Conservation (phyloP, 1,284 basidiomycete species). For the Microbotryum lychnidis-dioicae region DNA sequence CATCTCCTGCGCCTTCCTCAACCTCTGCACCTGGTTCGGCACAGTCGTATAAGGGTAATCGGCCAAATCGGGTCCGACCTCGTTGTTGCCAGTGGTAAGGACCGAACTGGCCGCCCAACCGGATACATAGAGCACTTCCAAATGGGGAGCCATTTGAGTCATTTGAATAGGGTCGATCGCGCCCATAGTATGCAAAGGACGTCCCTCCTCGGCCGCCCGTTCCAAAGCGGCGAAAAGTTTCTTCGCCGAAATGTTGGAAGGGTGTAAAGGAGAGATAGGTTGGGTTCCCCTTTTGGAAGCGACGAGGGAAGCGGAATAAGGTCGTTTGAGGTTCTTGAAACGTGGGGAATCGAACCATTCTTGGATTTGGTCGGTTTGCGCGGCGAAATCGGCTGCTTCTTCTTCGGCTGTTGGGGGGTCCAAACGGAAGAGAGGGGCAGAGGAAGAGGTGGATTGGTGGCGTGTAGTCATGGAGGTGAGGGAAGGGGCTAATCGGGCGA, state of each 20-base stretch:
- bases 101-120: constrained; percentile 89
- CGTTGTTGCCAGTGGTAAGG: constrained; percentile 82
- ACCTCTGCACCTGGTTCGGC: constrained; percentile 78
- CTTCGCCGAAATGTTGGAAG: constrained; percentile 66
- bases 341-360: constrained; percentile 66
- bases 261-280: constrained; percentile 62
- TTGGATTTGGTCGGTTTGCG: constrained; percentile 56
- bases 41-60: constrained; percentile 93
- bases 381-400: constrained; percentile 59
- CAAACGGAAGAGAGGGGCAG: constrained; percentile 49
- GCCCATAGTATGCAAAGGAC: constrained; percentile 75
- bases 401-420: constrained; percentile 56
- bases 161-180: constrained; percentile 87
- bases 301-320: constrained; percentile 68
- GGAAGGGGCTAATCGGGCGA: too few relatives aligned
- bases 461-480: too few relatives aligned
- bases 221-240: constrained; percentile 66
- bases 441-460: not conserved
- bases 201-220: constrained; percentile 55
- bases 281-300: constrained; percentile 83
- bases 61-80: constrained; percentile 95
- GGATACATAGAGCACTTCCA: constrained; percentile 88
- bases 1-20: constrained; percentile 75
- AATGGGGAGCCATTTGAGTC: constrained; percentile 91
- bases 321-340: constrained; percentile 63